phyloP scores from a whole-genome alignment of 257 asterid species.

The Petunia secreta region DNA sequence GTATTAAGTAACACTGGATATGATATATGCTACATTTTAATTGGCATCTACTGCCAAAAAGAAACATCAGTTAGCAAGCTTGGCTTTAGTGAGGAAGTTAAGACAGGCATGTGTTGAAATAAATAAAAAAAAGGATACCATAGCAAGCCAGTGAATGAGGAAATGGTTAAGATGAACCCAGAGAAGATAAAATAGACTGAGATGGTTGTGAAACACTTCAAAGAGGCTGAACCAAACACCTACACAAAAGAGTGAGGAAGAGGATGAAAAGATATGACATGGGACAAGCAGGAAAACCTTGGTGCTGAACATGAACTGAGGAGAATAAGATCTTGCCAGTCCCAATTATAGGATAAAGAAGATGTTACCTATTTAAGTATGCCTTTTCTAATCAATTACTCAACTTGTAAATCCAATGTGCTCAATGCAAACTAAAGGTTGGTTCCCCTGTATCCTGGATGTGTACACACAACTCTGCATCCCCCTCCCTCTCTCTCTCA shows the following conservation, averaged over 20 bases:
- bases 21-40: neutral
- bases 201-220: neutral
- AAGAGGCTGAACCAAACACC: neutral
- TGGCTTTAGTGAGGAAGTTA: neutral
- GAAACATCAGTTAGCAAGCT: neutral
- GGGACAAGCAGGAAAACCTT: neutral
- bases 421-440: neutral
- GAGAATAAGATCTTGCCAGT: neutral
- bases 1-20: neutral
- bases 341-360: neutral
- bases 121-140: neutral
- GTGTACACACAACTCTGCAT: neutral
- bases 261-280: neutral
- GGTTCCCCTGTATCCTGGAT: conserved; percentile 12
- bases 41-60: neutral
- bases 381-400: neutral
- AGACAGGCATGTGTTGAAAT: neutral
- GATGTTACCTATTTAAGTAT: neutral
- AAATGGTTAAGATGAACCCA: neutral
- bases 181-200: neutral
- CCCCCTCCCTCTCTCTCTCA: neutral
- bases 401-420: neutral
- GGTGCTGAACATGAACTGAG: neutral
- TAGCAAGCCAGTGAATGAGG: neutral
- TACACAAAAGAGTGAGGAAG: neutral